These are phyloP conservation scores for Plasmopara viticola DNA, from an alignment of 352 stramenopile species.

Conservation along the genomic window DNA sequence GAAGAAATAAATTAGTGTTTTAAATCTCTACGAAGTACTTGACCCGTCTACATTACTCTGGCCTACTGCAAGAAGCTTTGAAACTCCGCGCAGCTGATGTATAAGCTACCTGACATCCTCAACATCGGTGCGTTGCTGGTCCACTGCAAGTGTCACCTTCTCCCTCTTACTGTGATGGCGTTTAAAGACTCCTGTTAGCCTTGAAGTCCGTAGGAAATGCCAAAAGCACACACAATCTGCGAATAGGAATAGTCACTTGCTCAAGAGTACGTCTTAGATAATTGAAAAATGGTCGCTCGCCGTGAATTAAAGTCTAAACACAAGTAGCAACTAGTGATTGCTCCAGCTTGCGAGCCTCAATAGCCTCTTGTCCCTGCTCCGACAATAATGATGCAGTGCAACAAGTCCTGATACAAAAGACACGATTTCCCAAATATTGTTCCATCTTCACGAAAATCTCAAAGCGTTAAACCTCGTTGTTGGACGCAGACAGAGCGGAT, in stretches of 20 bases:
- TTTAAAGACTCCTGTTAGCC: slow-evolving; percentile 30
- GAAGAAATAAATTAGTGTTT: slow-evolving; percentile 13
- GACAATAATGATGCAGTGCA: slow-evolving; percentile 6
- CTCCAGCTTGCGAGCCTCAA: slow-evolving; percentile 20
- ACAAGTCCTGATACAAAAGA: slow-evolving; percentile 14
- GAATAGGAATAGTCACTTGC: slow-evolving; percentile 6
- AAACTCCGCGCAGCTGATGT: slow-evolving; percentile 50
- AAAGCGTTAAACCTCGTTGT: slow-evolving; percentile 9
- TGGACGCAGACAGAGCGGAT: slow-evolving; percentile 22
- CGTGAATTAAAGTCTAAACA: slow-evolving; percentile 21
- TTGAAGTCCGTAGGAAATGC: slow-evolving; percentile 37
- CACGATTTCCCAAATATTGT: slow-evolving; percentile 18
- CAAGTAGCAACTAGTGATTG: slow-evolving; percentile 21
- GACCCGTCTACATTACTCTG: slow-evolving; percentile 8
- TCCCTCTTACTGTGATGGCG: slow-evolving; percentile 28
- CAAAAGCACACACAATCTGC: slow-evolving; percentile 37
- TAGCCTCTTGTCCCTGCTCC: slow-evolving; percentile 3
- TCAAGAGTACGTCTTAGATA: slow-evolving; percentile 26
- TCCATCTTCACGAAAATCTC: slow-evolving; percentile 51
- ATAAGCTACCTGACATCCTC: slow-evolving; percentile 35
- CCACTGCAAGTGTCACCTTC: slow-evolving; percentile 21
- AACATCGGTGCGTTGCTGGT: slow-evolving; percentile 20
- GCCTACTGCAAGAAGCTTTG: slow-evolving; percentile 49
- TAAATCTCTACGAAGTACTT: not conserved
- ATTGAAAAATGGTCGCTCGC: slow-evolving; percentile 23